Evolutionary conservation across 2,329 filamentous ascomycete species (phyloP).

Genomic region (Colletotrichum cereale): DNA sequence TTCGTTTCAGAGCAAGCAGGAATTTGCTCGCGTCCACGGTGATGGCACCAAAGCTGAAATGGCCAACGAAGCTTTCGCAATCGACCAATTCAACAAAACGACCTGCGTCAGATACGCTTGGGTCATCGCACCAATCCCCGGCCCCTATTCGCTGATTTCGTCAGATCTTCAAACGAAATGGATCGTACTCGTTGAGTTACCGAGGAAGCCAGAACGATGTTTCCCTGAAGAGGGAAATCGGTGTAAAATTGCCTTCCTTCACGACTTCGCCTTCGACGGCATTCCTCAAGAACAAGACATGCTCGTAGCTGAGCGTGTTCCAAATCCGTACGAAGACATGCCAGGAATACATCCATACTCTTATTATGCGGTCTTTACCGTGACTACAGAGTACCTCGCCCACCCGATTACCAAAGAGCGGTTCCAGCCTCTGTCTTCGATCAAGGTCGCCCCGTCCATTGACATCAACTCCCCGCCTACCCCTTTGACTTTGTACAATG

Average conservation of each 20-base stretch:
- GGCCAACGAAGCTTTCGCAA: conserved; percentile 6
- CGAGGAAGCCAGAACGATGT: neutral
- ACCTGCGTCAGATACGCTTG: conserved; percentile 17
- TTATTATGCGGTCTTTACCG: conserved; percentile 19
- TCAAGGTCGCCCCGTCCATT: neutral
- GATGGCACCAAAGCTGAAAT: conserved; percentile 32
- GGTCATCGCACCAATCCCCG: conserved; percentile 20
- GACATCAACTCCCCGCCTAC: neutral
- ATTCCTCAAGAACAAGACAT: conserved; percentile 12
- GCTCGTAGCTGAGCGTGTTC: conserved; percentile 21
- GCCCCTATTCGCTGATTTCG: conserved; percentile 13
- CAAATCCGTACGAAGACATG: conserved; percentile 19
- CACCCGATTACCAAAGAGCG: conserved; percentile 19
- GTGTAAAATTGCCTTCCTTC: conserved; percentile 16
- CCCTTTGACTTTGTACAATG: conserved; percentile 5
- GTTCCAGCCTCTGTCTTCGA: conserved; percentile 17
- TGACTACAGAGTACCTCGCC: conserved; percentile 25
- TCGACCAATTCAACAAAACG: conserved; percentile 17
- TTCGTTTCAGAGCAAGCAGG: conserved; percentile 17
- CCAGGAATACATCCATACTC: neutral
- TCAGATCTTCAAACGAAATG: conserved; percentile 34
- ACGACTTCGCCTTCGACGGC: conserved; percentile 12
- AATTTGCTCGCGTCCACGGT: conserved; percentile 31
- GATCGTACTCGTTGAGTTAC: conserved; percentile 22
- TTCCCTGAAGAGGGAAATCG: conserved; percentile 28